These are phyloP conservation scores for Malus hybrid DNA, from an alignment of 331 rosid species.

Conservation along the genomic window DNA sequence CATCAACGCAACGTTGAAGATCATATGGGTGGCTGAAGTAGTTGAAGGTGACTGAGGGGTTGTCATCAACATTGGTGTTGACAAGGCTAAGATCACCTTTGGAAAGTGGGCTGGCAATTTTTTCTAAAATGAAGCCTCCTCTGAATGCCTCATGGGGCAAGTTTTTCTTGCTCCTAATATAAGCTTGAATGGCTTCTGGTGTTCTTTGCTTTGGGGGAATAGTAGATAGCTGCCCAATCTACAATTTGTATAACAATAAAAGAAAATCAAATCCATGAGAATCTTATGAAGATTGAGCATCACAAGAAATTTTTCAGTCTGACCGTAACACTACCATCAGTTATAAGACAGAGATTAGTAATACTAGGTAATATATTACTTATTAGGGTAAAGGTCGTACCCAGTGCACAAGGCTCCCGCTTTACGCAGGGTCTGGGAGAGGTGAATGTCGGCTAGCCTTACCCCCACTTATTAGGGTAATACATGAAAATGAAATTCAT, in stretches of 20 bases:
- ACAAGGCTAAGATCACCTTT: constrained; percentile 54
- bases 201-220: constrained; percentile 90
- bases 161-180: constrained; percentile 41
- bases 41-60: constrained; percentile 84
- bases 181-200: constrained; percentile 53
- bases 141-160: constrained; percentile 77
- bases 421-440: too few species aligned
- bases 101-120: constrained; percentile 66
- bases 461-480: too few species aligned
- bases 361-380: too few species aligned
- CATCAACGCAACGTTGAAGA: constrained; percentile 76
- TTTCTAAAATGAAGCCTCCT: constrained; percentile 86
- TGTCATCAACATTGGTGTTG: constrained; percentile 67
- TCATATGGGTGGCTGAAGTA: constrained; percentile 82
- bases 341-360: too few species aligned
- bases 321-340: neutral
- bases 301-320: neutral
- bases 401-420: too few species aligned
- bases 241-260: constrained; percentile 5
- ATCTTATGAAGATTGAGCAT: neutral
- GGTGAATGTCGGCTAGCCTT: too few species aligned
- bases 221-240: constrained; percentile 97
- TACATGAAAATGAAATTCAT: too few species aligned
- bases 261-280: neutral
- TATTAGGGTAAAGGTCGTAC: too few species aligned